Evolutionary conservation across 345 rosid genomes (phyloP).

Genomic region (Eucalyptus erythrocorys): DNA sequence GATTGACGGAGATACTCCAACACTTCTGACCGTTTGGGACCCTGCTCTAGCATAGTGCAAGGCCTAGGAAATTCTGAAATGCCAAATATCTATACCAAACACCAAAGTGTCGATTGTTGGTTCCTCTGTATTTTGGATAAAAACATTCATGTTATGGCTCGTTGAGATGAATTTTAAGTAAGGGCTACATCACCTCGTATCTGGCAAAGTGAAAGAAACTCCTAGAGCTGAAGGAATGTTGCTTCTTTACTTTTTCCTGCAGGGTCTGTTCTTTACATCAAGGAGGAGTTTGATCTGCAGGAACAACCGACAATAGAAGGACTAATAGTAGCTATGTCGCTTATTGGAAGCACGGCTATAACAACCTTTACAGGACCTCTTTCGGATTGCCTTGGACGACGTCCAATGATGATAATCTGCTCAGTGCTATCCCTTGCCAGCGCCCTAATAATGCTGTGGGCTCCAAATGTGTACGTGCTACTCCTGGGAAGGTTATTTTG

Average conservation of each 20-base stretch:
- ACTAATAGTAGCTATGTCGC: conserved; percentile 22
- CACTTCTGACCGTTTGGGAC: neutral
- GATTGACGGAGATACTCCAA: neutral
- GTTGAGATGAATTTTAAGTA: neutral
- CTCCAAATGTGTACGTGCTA: conserved; percentile 24
- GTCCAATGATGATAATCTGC: conserved; percentile 20
- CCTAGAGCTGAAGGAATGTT: neutral
- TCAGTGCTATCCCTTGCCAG: conserved; percentile 11
- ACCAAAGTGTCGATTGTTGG: neutral
- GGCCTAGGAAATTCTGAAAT: neutral
- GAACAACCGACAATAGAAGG: conserved; percentile 24
- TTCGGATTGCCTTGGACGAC: conserved; percentile 19
- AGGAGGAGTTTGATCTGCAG: conserved; percentile 20
- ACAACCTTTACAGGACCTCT: conserved; percentile 20
- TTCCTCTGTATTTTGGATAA: neutral
- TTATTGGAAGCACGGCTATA: conserved; percentile 17
- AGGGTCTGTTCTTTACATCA: conserved; percentile 28
- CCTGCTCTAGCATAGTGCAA: neutral
- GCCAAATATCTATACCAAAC: neutral
- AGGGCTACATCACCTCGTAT: neutral
- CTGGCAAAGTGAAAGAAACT: neutral
- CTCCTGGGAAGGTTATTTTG: conserved; percentile 16
- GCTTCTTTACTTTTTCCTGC: neutral
- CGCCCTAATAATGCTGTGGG: conserved; percentile 20
- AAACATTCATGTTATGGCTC: neutral